Conservation (phyloP, 2,329 filamentous ascomycete species). For the Alternaria postmessia region DNA sequence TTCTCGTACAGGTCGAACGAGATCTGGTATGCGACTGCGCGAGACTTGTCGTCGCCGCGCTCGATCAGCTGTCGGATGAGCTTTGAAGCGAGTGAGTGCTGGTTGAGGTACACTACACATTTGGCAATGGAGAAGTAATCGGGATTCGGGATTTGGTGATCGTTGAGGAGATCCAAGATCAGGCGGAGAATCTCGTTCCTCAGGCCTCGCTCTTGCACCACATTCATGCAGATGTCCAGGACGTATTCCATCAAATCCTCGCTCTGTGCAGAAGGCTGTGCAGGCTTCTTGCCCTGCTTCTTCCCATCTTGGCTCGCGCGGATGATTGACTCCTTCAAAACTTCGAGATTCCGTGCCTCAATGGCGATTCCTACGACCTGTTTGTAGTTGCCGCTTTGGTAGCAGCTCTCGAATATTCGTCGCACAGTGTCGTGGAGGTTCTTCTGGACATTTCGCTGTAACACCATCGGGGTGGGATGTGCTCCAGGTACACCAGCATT, state of each 20-base stretch:
- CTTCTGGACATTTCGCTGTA: constrained; percentile 77
- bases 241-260: constrained; percentile 98
- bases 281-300: constrained; percentile 65
- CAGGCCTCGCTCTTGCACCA: constrained; percentile 91
- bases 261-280: constrained; percentile 66
- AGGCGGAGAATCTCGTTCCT: constrained; percentile 85
- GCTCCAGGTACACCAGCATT: constrained; percentile 62
- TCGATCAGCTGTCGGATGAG: constrained; percentile 85
- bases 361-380: constrained; percentile 97
- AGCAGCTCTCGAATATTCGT: constrained; percentile 88
- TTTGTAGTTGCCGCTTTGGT: constrained; percentile 84
- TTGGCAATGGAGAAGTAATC: constrained; percentile 99
- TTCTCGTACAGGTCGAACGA: constrained; percentile 99
- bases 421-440: constrained; percentile 86
- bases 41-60: constrained; percentile 78
- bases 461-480: constrained; percentile 68
- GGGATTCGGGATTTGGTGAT: constrained; percentile 88
- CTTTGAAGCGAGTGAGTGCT: constrained; percentile 86
- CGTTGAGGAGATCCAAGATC: constrained; percentile 93
- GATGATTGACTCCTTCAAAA: constrained; percentile 85
- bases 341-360: constrained; percentile 89
- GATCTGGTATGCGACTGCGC: constrained; percentile 93
- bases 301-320: constrained; percentile 88
- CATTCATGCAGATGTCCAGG: constrained; percentile 94
- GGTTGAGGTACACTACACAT: constrained; percentile 94